phyloP scores from a whole-genome alignment of 768 basidiomycete species.

The Lactarius deliciosus region DNA sequence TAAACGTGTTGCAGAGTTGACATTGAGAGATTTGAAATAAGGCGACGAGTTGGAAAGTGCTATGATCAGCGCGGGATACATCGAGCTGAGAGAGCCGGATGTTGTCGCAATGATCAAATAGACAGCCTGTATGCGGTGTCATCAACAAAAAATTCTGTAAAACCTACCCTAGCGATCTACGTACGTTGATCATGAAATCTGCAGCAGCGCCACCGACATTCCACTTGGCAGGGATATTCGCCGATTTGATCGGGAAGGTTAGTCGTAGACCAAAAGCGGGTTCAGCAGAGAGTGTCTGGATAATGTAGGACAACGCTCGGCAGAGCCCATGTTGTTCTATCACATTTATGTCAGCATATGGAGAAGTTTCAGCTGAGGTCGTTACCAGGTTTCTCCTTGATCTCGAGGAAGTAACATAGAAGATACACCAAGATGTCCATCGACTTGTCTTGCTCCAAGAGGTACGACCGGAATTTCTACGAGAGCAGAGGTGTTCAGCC shows the following conservation, averaged over 20 bases:
- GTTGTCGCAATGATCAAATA: conserved; percentile 90
- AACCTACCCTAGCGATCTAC: conserved; percentile 31
- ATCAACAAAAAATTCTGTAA: neutral
- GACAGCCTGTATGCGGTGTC: conserved; percentile 51
- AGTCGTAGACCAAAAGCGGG: conserved; percentile 71
- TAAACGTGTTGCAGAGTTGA: conserved; percentile 79
- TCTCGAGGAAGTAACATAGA: conserved; percentile 77
- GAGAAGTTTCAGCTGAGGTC: conserved; percentile 22
- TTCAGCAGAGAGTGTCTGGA: conserved; percentile 90
- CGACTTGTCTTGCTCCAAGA: conserved; percentile 77
- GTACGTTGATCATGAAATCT: conserved; percentile 86
- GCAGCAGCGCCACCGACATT: conserved; percentile 67
- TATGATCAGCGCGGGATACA: conserved; percentile 93
- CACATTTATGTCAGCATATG: conserved; percentile 13
- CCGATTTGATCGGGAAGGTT: conserved; percentile 54
- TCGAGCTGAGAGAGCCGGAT: conserved; percentile 71
- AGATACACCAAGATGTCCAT: conserved; percentile 78
- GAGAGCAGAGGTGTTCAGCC: conserved; percentile 11
- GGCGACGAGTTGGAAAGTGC: conserved; percentile 87
- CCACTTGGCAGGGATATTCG: conserved; percentile 76
- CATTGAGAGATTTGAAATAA: conserved; percentile 75
- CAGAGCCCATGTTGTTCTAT: conserved; percentile 90
- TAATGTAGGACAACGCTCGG: conserved; percentile 84
- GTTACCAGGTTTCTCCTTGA: conserved; percentile 92
- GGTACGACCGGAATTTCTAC: conserved; percentile 85